A percentile compares a stretch with the other conserved stretches of the same genome.
These are phyloP conservation scores for Gigaspora rosea DNA, from an alignment of 192 early-diverging fungal species.

Conservation along the genomic window DNA sequence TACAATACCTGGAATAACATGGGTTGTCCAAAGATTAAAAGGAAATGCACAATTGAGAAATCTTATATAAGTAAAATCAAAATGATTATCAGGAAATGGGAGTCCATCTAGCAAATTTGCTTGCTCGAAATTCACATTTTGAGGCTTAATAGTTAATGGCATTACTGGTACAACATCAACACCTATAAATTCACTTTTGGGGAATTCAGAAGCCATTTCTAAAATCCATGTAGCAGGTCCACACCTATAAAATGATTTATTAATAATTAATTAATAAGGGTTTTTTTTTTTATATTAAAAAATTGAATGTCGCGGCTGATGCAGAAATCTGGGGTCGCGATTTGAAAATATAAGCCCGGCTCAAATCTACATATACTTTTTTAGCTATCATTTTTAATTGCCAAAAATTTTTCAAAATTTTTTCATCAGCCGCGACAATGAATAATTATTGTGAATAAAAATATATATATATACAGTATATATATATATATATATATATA, in stretches of 20 bases:
- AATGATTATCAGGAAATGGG: conserved; percentile 53
- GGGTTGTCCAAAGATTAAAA: conserved; percentile 43
- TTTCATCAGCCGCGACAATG: too few species aligned
- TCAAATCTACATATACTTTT: too few species aligned
- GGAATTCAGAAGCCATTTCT: conserved; percentile 53
- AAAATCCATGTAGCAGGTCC: conserved; percentile 37
- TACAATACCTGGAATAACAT: too few species aligned
- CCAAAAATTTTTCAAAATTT: too few species aligned
- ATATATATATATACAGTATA: too few species aligned
- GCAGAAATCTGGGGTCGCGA: too few species aligned
- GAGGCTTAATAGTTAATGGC: conserved; percentile 41
- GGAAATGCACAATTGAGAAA: conserved; percentile 46
- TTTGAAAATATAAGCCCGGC: too few species aligned
- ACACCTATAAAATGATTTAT: not conserved
- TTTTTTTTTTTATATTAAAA: not conserved
- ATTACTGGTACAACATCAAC: conserved; percentile 48
- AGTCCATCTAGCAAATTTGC: conserved; percentile 40
- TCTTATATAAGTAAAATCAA: conserved; percentile 54
- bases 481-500: too few species aligned
- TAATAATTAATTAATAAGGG: too few species aligned
- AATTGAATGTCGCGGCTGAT: not conserved
- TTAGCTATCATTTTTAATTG: too few species aligned
- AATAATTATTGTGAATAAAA: too few species aligned
- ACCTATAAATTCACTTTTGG: conserved; percentile 48
- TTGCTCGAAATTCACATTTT: conserved; percentile 40